A percentile compares a stretch with the other conserved stretches of the same genome.
Evolutionary conservation across 768 basidiomycete genomes (phyloP).

Genomic region (Podaxis mareebaensis): DNA sequence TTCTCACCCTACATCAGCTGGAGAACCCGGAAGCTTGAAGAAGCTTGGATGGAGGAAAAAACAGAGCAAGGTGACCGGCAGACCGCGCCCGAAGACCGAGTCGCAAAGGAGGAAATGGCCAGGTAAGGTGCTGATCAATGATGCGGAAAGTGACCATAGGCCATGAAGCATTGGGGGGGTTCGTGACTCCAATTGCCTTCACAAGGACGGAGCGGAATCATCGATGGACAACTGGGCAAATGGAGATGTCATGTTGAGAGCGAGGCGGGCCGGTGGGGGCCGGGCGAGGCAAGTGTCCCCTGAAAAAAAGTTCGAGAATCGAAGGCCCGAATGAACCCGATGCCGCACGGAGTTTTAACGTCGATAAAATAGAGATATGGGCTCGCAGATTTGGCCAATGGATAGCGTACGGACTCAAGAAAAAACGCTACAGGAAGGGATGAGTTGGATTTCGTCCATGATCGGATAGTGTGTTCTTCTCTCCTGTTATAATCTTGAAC

Average conservation of each 20-base stretch:
- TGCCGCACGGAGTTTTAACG: neutral
- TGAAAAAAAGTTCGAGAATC: neutral
- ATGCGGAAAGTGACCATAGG: neutral
- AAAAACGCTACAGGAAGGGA: no score
- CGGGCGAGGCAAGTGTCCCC: neutral
- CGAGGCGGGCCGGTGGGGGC: slow-evolving; percentile 1
- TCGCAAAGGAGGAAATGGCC: neutral
- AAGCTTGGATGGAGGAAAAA: slow-evolving; percentile 10
- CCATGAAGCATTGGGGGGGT: neutral
- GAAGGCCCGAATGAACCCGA: neutral
- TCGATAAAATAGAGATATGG: neutral
- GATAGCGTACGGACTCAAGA: no score
- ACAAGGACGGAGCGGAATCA: slow-evolving; percentile 4
- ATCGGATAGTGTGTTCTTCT: neutral
- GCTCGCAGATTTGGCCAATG: neutral
- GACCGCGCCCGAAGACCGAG: slow-evolving; percentile 13
- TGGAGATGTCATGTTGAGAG: neutral
- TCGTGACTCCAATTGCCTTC: slow-evolving; percentile 3
- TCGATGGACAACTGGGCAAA: neutral
- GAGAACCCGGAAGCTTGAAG: slow-evolving; percentile 15
- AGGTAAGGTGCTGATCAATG: slow-evolving; percentile 9
- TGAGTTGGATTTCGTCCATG: neutral
- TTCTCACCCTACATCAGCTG: slow-evolving; percentile 13
- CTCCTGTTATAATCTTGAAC: neutral
- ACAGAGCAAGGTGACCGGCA: slow-evolving; percentile 11